A percentile compares a stretch with the other conserved stretches of the same genome.
Conservation (phyloP, 139 green algal genomes). For the Asterochloris sp. region DNA sequence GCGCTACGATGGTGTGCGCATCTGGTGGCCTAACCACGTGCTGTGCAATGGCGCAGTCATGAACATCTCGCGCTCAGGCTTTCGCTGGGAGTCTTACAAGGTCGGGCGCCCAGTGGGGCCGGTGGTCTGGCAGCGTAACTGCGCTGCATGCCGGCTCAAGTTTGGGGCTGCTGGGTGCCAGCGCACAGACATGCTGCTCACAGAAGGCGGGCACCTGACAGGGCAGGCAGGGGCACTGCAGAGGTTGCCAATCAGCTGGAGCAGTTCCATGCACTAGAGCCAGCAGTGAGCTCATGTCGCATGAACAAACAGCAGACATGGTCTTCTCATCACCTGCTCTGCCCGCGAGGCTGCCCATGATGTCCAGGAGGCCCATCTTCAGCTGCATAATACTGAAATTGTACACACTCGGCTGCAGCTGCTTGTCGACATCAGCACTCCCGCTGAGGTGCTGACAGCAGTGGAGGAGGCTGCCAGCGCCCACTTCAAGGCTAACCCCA, state of each 20-base stretch:
- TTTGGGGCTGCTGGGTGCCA: no score
- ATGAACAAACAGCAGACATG: no score
- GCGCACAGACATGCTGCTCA: no score
- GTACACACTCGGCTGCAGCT: conserved; percentile 3
- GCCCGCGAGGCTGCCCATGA: neutral
- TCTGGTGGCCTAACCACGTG: conserved; percentile 19
- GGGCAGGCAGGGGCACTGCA: no score
- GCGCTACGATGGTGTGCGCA: conserved; percentile 18
- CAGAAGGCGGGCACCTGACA: no score
- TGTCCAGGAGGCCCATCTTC: neutral
- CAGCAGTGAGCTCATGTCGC: no score
- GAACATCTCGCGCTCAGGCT: conserved; percentile 25
- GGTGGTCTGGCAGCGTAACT: neutral
- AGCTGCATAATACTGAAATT: neutral
- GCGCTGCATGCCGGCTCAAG: no score
- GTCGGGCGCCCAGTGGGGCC: neutral
- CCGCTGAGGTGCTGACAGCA: conserved; percentile 14
- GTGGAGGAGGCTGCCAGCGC: conserved; percentile 15
- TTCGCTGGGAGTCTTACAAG: conserved; percentile 34
- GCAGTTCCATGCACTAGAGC: no score
- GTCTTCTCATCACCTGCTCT: no score
- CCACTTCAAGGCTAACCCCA: conserved; percentile 19
- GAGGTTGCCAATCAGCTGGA: no score
- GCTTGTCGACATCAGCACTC: conserved; percentile 26
- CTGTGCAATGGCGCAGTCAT: conserved; percentile 4